phyloP scores from a whole-genome alignment of 139 green algal species.

The Deuterostichococcus epilithicus region DNA sequence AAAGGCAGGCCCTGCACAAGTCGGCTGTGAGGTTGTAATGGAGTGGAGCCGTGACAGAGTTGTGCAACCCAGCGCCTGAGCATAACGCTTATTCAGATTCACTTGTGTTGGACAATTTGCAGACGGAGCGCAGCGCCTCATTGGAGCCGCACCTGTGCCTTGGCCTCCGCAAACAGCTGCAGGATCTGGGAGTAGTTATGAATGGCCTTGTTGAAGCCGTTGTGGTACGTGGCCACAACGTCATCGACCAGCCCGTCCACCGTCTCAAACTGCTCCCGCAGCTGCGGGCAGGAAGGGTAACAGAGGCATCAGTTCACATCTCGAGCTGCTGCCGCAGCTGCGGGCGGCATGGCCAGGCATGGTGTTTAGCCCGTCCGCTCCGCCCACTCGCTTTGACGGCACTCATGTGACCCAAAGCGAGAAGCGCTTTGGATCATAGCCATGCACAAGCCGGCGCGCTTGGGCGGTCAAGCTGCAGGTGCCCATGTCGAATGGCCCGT shows the following conservation, averaged over 20 bases:
- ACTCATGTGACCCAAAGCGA: no score
- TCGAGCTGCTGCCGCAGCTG: background rate
- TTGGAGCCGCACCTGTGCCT: constrained; percentile 44
- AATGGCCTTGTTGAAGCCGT: constrained; percentile 81
- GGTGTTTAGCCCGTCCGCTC: no score
- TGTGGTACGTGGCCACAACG: constrained; percentile 67
- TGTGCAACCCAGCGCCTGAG: no score
- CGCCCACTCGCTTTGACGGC: no score
- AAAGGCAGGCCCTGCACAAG: no score
- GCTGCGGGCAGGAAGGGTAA: constrained; percentile 29
- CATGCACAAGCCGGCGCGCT: no score
- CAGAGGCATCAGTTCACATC: background rate
- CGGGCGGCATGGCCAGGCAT: no score
- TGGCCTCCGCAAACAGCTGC: constrained; percentile 66
- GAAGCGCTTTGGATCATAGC: no score
- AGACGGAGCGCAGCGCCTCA: background rate
- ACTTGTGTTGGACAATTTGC: no score
- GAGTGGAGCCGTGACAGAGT: background rate
- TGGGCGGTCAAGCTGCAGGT: no score
- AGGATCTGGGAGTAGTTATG: constrained; percentile 87
- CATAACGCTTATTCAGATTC: no score
- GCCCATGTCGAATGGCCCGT: no score
- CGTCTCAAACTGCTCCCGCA: constrained; percentile 42
- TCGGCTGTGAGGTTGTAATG: background rate
- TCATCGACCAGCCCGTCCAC: constrained; percentile 60